Conservation (phyloP, 768 basidiomycete species). For the Rhodotorula paludigena region DNA sequence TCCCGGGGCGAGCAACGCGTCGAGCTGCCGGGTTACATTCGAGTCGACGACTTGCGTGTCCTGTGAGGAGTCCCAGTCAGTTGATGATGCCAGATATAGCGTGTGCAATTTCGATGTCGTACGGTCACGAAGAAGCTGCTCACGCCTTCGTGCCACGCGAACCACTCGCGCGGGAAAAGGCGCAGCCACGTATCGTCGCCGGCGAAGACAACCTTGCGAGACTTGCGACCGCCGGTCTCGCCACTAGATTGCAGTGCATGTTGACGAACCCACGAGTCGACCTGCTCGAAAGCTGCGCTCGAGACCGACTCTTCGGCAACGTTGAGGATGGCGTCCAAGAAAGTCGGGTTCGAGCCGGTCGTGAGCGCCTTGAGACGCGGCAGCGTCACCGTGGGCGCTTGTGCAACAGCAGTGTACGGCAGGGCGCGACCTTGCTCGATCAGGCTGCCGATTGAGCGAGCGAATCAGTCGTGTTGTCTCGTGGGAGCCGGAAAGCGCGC, state of each 20-base stretch:
- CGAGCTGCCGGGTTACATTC: slow-evolving; percentile 76
- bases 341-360: slow-evolving; percentile 88
- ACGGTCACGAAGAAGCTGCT: slow-evolving; percentile 73
- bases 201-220: slow-evolving; percentile 50
- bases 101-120: accelerated
- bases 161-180: slow-evolving; percentile 70
- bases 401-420: slow-evolving; percentile 79
- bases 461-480: neutral
- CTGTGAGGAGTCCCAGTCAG: slow-evolving; percentile 52
- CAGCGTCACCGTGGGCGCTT: slow-evolving; percentile 87
- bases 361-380: slow-evolving; percentile 90
- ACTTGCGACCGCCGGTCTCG: too few relatives aligned
- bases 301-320: slow-evolving; percentile 76
- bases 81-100: too few relatives aligned
- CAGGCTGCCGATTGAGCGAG: slow-evolving; percentile 1
- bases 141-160: slow-evolving; percentile 57
- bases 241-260: neutral
- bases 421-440: slow-evolving; percentile 63
- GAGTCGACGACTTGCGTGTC: slow-evolving; percentile 89
- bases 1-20: slow-evolving; percentile 58
- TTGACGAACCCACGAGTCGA: slow-evolving; percentile 49
- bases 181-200: slow-evolving; percentile 95
- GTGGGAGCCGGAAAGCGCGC: neutral
- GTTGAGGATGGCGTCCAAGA: slow-evolving; percentile 77
- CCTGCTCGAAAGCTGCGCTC: slow-evolving; percentile 58